Base-by-base conservation (phyloP, 2,329 filamentous ascomycete species). In the Trichoderma brevicompactum region DNA sequence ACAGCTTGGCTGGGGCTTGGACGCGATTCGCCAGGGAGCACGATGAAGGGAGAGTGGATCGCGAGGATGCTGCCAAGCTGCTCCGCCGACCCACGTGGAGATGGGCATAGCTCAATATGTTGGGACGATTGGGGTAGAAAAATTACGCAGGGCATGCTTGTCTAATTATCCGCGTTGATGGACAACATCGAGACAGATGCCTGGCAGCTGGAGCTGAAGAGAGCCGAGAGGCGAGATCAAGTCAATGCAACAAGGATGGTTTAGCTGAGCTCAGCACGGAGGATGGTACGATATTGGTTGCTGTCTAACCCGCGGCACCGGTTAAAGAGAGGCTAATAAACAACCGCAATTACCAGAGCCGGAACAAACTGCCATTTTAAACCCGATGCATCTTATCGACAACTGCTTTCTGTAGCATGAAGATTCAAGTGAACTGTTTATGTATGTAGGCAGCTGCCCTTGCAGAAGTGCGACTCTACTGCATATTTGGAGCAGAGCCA, bases 11-110 rank as follows among this genome's bases (percentile, higher is more conserved):
- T 17, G 17, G 36, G 23, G 36, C 12, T 28, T 10, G 3, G 13
- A 49, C 28, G 28, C 59, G 59, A 63, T 44, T 63, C 40, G 55
- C 10, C 32, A 17, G 28, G 28, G 44, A 60, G 19, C 41, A 36
- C 7, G 13, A 7, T 13, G 34, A 32, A 34, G 40, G 40, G 48
- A 46, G 49, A 36, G 59, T 63, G 59, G 59, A 63, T 44, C 59
- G 36, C n/a, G 32, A 44, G 49, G 36, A 38, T 50, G 56, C 23
- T 28, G 23, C 23, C 23, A 41, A 40, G 59, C 49, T 54, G 36
- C 52, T 63, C 49, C 59, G 59, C 49, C 10, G 48, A 9, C 3
- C 59, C 59, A 62, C 59, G 59, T 62, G 59, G 59, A 36, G 48
- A 62, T 19, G 28, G 52, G 36, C 36, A 43, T 48, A 46, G 49